phyloP scores from a whole-genome alignment of 129 eudicot species.

The Deinandra increscens region DNA sequence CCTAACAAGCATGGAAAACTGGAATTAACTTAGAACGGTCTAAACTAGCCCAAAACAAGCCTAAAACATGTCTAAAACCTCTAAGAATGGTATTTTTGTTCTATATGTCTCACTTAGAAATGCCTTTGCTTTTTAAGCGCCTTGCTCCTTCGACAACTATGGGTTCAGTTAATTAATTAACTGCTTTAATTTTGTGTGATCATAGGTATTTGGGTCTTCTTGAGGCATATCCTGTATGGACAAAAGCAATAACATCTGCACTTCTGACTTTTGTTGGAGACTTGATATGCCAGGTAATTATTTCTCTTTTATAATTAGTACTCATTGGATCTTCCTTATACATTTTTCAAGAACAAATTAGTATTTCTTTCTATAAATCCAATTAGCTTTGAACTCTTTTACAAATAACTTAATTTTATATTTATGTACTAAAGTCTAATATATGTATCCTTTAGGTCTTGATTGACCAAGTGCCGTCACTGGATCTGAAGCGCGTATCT shows the following conservation, averaged over 20 bases:
- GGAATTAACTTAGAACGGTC: no score
- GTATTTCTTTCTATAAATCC: background rate
- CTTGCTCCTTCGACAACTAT: no score
- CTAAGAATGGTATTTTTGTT: no score
- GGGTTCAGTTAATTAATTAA: no score
- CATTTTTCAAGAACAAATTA: conserved; percentile 11
- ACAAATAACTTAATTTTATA: background rate
- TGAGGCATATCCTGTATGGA: conserved; percentile 63
- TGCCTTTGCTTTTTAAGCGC: no score
- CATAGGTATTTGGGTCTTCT: conserved; percentile 77
- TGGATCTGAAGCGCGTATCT: conserved; percentile 67
- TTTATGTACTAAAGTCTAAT: background rate
- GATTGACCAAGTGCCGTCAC: conserved; percentile 66
- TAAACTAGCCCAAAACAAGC: no score
- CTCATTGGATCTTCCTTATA: background rate
- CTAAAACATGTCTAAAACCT: no score
- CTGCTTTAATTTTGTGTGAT: conserved; percentile 21
- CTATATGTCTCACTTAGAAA: no score
- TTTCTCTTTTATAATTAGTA: background rate
- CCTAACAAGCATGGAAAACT: no score
- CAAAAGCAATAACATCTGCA: conserved; percentile 90
- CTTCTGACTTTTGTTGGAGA: conserved; percentile 77
- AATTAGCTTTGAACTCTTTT: background rate
- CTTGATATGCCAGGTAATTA: conserved; percentile 63
- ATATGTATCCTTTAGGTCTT: conserved; percentile 46